Conservation (phyloP, 2,329 filamentous ascomycete species). For the Pseudogymnoascus destructans region DNA sequence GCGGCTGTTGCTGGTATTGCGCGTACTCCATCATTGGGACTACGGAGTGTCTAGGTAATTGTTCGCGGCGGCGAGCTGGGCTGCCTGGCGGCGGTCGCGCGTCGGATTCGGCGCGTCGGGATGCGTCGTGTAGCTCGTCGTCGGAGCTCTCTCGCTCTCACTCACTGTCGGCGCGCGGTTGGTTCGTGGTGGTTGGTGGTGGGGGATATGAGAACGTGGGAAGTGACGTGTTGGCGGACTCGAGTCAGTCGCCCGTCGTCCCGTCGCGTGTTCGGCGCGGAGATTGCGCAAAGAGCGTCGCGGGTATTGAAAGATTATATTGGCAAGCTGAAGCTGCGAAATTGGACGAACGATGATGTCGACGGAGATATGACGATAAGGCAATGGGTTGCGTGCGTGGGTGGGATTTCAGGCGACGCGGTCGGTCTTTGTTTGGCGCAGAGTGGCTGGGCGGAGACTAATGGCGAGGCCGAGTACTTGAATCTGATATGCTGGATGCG, state of each 20-base stretch:
- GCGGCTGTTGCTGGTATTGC: conserved; percentile 55
- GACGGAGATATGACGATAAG: conserved; percentile 9
- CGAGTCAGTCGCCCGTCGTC: background rate
- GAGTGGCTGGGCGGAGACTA: conserved; percentile 36
- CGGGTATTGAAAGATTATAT: background rate
- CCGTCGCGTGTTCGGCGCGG: background rate
- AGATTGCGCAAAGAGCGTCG: background rate
- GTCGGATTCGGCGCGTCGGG: background rate
- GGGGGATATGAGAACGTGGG: background rate
- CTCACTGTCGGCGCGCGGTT: background rate
- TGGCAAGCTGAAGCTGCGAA: conserved; percentile 4
- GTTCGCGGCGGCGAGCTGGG: conserved; percentile 20
- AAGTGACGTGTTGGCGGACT: background rate
- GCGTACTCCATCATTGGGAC: conserved; percentile 58
- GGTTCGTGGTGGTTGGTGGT: background rate
- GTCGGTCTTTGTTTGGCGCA: conserved; percentile 18
- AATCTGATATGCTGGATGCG: conserved; percentile 48
- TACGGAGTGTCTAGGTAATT: conserved; percentile 19
- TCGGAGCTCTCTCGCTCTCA: background rate
- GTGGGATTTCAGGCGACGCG: conserved; percentile 22
- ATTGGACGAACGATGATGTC: background rate
- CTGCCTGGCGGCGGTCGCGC: conserved; percentile 9
- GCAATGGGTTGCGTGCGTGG: conserved; percentile 11
- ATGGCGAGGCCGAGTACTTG: conserved; percentile 24
- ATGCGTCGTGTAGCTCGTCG: background rate